Percentiles rank a stretch among this genome's conserved stretches.
Evolutionary conservation across 1,139 yeast genomes (phyloP).

Genomic region (Kodamaea derodonti): DNA sequence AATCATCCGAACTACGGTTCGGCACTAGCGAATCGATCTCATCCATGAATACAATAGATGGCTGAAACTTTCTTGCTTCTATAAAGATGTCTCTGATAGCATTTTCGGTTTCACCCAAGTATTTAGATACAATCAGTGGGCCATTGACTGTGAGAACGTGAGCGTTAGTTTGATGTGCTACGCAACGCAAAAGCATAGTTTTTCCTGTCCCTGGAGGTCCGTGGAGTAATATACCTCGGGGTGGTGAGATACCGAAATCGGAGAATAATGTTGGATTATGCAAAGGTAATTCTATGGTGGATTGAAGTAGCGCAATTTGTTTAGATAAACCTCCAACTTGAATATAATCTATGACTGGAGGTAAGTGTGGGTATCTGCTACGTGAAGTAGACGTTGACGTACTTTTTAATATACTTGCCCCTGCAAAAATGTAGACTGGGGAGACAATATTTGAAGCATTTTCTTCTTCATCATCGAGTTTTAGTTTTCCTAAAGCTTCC

Average conservation of each 20-base stretch:
- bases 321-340: slow-evolving; percentile 75
- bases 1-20: slow-evolving; percentile 71
- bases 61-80: slow-evolving; percentile 83
- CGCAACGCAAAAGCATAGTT: slow-evolving; percentile 79
- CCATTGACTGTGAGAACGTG: slow-evolving; percentile 86
- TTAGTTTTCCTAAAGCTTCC: slow-evolving; percentile 15
- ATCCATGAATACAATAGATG: slow-evolving; percentile 82
- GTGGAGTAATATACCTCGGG: slow-evolving; percentile 83
- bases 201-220: slow-evolving; percentile 99
- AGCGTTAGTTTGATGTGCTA: slow-evolving; percentile 69
- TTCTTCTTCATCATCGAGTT: slow-evolving; percentile 11
- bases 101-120: slow-evolving; percentile 89
- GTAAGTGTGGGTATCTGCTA: slow-evolving; percentile 37
- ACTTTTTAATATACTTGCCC: slow-evolving; percentile 19
- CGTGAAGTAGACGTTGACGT: slow-evolving; percentile 14
- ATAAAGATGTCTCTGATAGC: slow-evolving; percentile 75
- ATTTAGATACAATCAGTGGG: slow-evolving; percentile 87
- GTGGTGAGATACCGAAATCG: slow-evolving; percentile 86
- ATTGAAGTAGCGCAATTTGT: slow-evolving; percentile 58
- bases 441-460: slow-evolving; percentile 29
- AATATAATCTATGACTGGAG: slow-evolving; percentile 39
- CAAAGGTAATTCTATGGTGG: slow-evolving; percentile 77
- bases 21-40: slow-evolving; percentile 93
- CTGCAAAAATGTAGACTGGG: slow-evolving; percentile 44
- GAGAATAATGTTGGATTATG: slow-evolving; percentile 72